Evolutionary conservation across 176 grass and related monocot species (phyloP).

Genomic region (Poa annua): DNA sequence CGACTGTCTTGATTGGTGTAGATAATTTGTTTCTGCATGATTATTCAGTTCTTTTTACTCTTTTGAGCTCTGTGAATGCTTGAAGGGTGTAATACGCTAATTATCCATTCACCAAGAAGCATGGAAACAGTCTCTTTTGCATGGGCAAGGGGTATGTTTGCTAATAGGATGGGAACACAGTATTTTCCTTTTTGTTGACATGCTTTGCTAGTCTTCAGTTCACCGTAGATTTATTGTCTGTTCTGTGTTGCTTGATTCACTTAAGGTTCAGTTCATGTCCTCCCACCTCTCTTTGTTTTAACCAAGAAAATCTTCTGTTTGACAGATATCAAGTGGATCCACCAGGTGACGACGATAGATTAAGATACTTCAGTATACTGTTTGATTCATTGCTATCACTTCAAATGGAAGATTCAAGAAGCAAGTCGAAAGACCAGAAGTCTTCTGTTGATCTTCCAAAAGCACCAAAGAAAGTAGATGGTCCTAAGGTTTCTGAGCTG

Average conservation of each 20-base stretch:
- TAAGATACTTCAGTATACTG: constrained; percentile 67
- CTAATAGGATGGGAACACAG: background rate
- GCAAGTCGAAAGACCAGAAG: constrained; percentile 66
- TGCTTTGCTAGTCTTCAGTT: constrained; percentile 21
- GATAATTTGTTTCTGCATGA: constrained; percentile 5
- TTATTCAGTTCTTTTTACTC: constrained; percentile 10
- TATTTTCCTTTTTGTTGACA: constrained; percentile 38
- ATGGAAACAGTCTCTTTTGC: constrained; percentile 32
- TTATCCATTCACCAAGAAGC: constrained; percentile 33
- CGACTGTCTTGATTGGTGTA: constrained; percentile 35
- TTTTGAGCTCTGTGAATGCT: constrained; percentile 20
- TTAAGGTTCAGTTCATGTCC: constrained; percentile 1
- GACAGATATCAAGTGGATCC: constrained; percentile 86
- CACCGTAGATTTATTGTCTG: background rate
- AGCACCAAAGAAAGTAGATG: constrained; percentile 84
- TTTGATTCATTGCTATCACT: constrained; percentile 70
- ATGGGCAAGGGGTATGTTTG: constrained; percentile 4
- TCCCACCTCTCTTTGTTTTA: constrained; percentile 40
- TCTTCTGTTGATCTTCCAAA: constrained; percentile 78
- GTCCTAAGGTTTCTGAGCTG: constrained; percentile 79
- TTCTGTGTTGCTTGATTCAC: constrained; percentile 13
- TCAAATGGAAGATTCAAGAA: constrained; percentile 80
- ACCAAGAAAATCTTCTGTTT: constrained; percentile 45
- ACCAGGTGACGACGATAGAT: constrained; percentile 79
- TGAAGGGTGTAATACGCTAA: background rate